Evolutionary conservation across 495 filamentous ascomycete species (phyloP), one percentile per base, ranked within the genome.

Genomic region (Tetracladium marchalianum): DNA sequence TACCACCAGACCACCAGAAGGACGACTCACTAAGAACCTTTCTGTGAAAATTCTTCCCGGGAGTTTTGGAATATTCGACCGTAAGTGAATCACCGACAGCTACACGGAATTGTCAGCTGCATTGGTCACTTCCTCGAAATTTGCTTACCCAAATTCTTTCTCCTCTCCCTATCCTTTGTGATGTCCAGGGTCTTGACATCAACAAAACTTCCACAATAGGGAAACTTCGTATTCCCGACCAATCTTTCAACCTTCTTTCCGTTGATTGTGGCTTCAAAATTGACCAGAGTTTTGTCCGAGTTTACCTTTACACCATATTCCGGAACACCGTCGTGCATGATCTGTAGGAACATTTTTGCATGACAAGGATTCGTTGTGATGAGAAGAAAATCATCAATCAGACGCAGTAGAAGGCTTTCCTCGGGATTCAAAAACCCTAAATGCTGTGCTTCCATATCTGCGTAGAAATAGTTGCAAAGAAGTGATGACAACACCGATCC

Each of bases 381-480:
- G 37, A 97, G 76, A 13, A 96, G 64, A 53, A 97, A 97, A 54
- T 98, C 92, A 43, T 98, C 92, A 35, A 93, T 84, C 1, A 95
- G 72, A 34, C 92, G 70, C 34, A 97, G 58, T 22, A 98, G 68
- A 5, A 95, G 57, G 27, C 76, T 78, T 7, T 85, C 66, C 2
- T 69, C 62, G 2, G 55, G 55, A 1, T 69, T 44, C 8, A 90
- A 59, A 57, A 95, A 97, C 1, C 62, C 58, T 3, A 98, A 65
- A 2, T 79, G 63, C 17, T 80, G 64, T 3, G 66, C 54, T 62
- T 98, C 93, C 2, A 98, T 70, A 50, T 89, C 77, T 4, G 83
- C 90, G 57, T 96, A 97, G 59, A 96, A 94, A 58, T 90, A 86
- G 60, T 88, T 97, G 71, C 93, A 96, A 0, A 98, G 71, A 27